Percentiles rank a stretch among this genome's conserved stretches.
Evolutionary conservation across 805 yeast species (phyloP).

Genomic region (Kodamaea restingae): DNA sequence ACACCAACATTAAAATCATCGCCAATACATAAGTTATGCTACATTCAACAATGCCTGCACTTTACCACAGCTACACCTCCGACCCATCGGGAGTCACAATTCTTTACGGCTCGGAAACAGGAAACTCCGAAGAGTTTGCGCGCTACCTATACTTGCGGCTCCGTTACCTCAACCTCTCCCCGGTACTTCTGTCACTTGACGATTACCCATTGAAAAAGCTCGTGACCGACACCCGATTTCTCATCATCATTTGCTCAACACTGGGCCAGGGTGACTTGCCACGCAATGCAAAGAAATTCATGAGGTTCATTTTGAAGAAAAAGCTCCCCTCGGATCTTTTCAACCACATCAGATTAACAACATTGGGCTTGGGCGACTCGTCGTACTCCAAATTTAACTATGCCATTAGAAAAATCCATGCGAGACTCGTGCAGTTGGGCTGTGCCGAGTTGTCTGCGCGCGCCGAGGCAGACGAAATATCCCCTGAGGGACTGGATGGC

Average conservation of each 20-base stretch:
- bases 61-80: background rate
- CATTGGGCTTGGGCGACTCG: slow-evolving; percentile 92
- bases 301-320: slow-evolving; percentile 68
- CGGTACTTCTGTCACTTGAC: slow-evolving; percentile 52
- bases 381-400: slow-evolving; percentile 84
- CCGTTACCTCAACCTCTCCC: slow-evolving; percentile 48
- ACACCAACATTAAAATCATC: no score
- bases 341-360: slow-evolving; percentile 57
- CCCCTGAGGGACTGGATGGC: slow-evolving; percentile 74
- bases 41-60: no score
- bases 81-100: slow-evolving; percentile 44
- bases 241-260: slow-evolving; percentile 72
- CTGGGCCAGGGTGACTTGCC: slow-evolving; percentile 97
- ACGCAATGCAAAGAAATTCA: slow-evolving; percentile 63
- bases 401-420: slow-evolving; percentile 82
- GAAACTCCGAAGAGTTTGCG: slow-evolving; percentile 86
- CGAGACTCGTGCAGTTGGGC: slow-evolving; percentile 76
- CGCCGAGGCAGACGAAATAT: slow-evolving; percentile 87
- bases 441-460: slow-evolving; percentile 66
- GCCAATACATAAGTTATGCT: no score
- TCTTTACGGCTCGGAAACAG: slow-evolving; percentile 89
- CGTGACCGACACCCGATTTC: slow-evolving; percentile 41
- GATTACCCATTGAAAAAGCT: slow-evolving; percentile 55
- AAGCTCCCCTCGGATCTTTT: slow-evolving; percentile 59
- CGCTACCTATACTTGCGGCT: slow-evolving; percentile 53